These are phyloP conservation scores for Eucalyptus albens DNA, from an alignment of 345 rosid genomes.

Conservation along the genomic window DNA sequence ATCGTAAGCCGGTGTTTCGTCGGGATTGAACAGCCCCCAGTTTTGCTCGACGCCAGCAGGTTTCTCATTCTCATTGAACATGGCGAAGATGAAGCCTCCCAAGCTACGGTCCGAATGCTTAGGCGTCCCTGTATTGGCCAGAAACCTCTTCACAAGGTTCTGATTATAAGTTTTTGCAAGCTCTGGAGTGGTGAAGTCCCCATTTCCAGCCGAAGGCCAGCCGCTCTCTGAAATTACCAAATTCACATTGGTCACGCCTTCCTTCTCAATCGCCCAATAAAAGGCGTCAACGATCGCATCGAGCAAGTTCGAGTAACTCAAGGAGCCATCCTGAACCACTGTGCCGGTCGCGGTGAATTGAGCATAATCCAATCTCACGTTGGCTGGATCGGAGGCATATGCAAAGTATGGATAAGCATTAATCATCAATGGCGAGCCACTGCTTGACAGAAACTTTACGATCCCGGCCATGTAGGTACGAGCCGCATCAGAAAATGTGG, in stretches of 20 bases:
- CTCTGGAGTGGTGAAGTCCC: not conserved
- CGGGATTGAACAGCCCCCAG: not conserved
- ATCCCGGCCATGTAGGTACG: not conserved
- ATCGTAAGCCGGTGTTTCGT: not conserved
- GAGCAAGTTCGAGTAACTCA: not conserved
- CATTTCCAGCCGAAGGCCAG: slow-evolving; percentile 5
- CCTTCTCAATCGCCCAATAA: slow-evolving; percentile 1
- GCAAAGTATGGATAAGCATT: slow-evolving; percentile 4
- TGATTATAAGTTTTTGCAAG: not conserved
- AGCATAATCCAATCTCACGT: not conserved
- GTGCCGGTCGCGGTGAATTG: not conserved
- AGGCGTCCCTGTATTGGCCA: not conserved
- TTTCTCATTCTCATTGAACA: not conserved
- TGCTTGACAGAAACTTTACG: not conserved
- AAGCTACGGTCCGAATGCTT: not conserved
- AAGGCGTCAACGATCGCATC: not conserved
- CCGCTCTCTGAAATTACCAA: slow-evolving; percentile 3
- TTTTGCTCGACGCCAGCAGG: not conserved
- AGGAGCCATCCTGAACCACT: not conserved
- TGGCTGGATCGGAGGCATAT: not conserved
- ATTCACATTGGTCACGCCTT: not conserved
- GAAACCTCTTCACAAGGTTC: not conserved
- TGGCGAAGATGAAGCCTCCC: not conserved
- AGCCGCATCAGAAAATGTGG: not conserved
- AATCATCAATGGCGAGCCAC: not conserved